A percentile compares a stretch with the other conserved stretches of the same genome.
These are phyloP conservation scores for Colletotrichum sp. DNA, from an alignment of 2,329 filamentous ascomycete genomes.

Conservation along the genomic window DNA sequence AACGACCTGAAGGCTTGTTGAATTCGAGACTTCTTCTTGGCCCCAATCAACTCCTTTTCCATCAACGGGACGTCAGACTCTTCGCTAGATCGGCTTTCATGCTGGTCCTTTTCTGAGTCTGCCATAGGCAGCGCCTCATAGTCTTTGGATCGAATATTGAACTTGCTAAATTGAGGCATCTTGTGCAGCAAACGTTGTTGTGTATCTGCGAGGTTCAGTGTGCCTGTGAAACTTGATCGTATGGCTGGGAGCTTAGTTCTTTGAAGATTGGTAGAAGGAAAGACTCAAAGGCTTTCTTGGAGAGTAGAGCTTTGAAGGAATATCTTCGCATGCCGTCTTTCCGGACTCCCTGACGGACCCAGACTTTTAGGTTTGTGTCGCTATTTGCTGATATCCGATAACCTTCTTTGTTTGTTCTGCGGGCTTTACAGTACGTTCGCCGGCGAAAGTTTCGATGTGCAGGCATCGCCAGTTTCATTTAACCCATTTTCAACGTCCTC, in stretches of 20 bases:
- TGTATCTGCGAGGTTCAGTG: background rate
- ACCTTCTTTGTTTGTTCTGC: background rate
- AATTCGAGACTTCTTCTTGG: background rate
- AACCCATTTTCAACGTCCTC: background rate
- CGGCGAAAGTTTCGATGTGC: background rate
- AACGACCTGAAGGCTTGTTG: background rate
- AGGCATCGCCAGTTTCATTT: background rate
- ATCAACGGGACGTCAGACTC: background rate
- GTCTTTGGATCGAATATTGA: background rate
- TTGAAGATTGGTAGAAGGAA: background rate
- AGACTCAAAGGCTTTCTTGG: fast-evolving
- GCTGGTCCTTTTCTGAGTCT: background rate
- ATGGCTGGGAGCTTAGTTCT: background rate
- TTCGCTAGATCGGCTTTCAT: background rate
- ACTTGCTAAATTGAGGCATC: background rate
- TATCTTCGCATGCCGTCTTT: background rate
- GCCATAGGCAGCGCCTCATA: background rate
- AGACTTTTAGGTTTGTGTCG: background rate
- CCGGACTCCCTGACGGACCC: background rate
- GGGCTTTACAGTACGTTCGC: background rate
- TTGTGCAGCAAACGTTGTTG: background rate
- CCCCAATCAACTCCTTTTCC: background rate
- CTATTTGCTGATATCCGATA: background rate
- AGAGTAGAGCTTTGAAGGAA: background rate
- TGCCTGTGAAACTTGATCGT: background rate